Base-by-base conservation (phyloP, 1,284 basidiomycete genomes). In the Cryptococcus sp. region DNA sequence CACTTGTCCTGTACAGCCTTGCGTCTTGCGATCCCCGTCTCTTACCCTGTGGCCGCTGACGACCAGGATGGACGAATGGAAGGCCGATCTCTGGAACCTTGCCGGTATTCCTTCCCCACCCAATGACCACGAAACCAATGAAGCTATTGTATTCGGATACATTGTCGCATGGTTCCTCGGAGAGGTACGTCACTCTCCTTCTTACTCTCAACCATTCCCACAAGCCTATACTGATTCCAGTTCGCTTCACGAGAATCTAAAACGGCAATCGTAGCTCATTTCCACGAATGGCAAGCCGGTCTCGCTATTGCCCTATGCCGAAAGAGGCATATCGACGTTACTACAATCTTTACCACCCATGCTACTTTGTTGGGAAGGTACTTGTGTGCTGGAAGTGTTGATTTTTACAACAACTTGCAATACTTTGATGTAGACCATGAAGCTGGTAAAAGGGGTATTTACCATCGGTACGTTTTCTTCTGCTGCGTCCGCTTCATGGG, bases 371-470 rank as follows among this genome's bases (percentile, higher is more conserved):
- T 98, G 50, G 94, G 94, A 21, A 89, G 94, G 49, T 98, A 98
- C 75, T 86, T 98, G 58, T 98, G 94, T 67, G 94, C 94, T 1
- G 94, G 94, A 54, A 88, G 84, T 49, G 94, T 98, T 65, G 94
- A 98, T 67, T 98, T 98, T 69, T 98, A 98, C 82, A 98, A 98
- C 81, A 97, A 98, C 74, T 80, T 98, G 24, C 91, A 96, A 74
- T 97, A 98, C 81, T 98, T 98, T 77, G 94, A 98, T 66, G 93
- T 98, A 55, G 94, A 98, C 68, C 93, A 98, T 72, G 94, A 98
- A 77, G 94, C 94, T 0, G 94, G 94, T 46, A 98, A 98, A 78
- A 85, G 94, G 58, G 94, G 94, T 13, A 98, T 98, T 74, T 83
- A 83, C 72, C 82, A 83, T 68, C 72, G 80, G 70, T 76, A 41